A percentile compares a stretch with the other conserved stretches of the same genome.
These are phyloP conservation scores for Calocybe gangraenosa DNA, from an alignment of 768 basidiomycete species.

Conservation along the genomic window DNA sequence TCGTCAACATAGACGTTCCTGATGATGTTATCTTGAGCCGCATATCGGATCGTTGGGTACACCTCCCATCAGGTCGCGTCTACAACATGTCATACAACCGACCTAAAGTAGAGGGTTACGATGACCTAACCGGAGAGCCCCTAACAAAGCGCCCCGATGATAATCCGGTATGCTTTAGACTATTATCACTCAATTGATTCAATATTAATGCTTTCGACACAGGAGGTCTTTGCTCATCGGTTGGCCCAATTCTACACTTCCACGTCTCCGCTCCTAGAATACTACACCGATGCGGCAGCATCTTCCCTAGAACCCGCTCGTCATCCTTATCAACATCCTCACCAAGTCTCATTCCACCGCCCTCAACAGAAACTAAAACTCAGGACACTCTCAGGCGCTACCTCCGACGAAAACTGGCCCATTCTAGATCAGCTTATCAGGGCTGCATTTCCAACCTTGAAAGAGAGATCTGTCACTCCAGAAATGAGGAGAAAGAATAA, in stretches of 20 bases:
- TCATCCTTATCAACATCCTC: conserved; percentile 54
- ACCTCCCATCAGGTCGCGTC: conserved; percentile 81
- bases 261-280: conserved; percentile 76
- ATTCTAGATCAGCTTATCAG: conserved; percentile 62
- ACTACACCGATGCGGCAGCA: conserved; percentile 40
- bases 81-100: conserved; percentile 89
- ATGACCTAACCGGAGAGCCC: conserved; percentile 85
- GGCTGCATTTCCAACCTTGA: conserved; percentile 53
- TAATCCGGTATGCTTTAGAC: conserved; percentile 53
- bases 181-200: too few relatives aligned
- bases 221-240: conserved; percentile 80
- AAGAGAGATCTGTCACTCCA: conserved; percentile 40
- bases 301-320: conserved; percentile 23
- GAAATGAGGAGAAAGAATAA: conserved; percentile 44
- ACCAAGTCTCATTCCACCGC: conserved; percentile 44
- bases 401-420: conserved; percentile 91
- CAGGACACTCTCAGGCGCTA: conserved; percentile 61
- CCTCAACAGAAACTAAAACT: conserved; percentile 45
- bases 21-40: conserved; percentile 82
- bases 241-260: conserved; percentile 72
- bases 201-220: conserved; percentile 19
- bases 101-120: conserved; percentile 72
- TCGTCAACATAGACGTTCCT: conserved; percentile 86
- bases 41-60: conserved; percentile 89
- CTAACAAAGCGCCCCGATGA: conserved; percentile 89